Evolutionary conservation across 768 basidiomycete species (phyloP), one percentile per base, ranked within the genome.

Genomic region (Suillus ampliporus): DNA sequence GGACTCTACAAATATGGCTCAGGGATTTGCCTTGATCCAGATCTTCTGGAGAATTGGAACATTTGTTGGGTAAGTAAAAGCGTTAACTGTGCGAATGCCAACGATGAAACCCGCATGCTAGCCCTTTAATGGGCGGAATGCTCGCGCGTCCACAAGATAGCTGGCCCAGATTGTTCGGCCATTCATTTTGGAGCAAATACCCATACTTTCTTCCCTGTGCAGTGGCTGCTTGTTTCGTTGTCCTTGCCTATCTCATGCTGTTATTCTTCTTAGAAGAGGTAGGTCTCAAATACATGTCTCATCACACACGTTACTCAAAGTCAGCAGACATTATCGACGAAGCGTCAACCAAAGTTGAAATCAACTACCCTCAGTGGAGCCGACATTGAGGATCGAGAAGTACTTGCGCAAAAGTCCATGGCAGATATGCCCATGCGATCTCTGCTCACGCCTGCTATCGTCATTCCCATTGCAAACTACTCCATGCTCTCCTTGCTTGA

Each of bases 61-160:
- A 15, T 78, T 79, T 19, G 61, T 77, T 56, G 78, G 77, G 78
- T 78, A 68, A 17, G 76, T 67, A 10, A 8, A 56, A 53, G 5
- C 21, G 9, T 61, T 11, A 23, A 19, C 21, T 2, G 31, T 38
- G 9, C 26, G 31, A 31, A 31, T 31, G 10, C 21, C 26, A 21
- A 31, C 10, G 14, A 23, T 13, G 9, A 38, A 58, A 60, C 11
- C n/a, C 5, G 17, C 60, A 7, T 21, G 10, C 51, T 11, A 28
- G 51, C 23, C 85, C 87, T 10, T 71, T 89, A 23, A 83, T 87
- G 38, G 88, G 88, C 2, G 88, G 88, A 8, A 77, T 77, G 15
- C 77, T 89, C 46, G 78, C 80, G 57, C 80, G 78, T 64, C 88
- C 88, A 28, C 82, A 82, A 43, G 84, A 88, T 40, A 81, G 72